phyloP scores from a whole-genome alignment of 1,139 yeast genomes.

The Wickerhamomyces sp. region DNA sequence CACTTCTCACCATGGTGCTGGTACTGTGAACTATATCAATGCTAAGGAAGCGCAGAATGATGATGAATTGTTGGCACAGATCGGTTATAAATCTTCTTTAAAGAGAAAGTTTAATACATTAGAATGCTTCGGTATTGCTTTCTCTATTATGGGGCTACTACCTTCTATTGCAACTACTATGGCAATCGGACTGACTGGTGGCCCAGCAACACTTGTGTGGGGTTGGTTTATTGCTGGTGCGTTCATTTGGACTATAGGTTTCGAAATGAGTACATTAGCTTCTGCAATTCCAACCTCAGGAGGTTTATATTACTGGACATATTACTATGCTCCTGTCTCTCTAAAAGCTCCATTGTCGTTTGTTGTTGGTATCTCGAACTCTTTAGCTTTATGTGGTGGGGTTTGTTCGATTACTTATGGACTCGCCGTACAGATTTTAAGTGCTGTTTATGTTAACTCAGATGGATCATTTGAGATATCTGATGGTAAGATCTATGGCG shows the following conservation, averaged over 20 bases:
- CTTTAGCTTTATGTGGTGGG: constrained; percentile 48
- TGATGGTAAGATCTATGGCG: constrained; percentile 41
- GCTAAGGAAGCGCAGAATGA: constrained; percentile 11
- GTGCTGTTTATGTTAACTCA: constrained; percentile 40
- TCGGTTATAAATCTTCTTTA: constrained; percentile 17
- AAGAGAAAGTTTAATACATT: constrained; percentile 13
- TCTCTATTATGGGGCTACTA: constrained; percentile 14
- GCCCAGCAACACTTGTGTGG: constrained; percentile 48
- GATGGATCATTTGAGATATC: constrained; percentile 42
- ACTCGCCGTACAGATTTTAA: constrained; percentile 42
- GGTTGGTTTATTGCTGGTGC: constrained; percentile 28
- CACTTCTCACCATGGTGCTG: constrained; percentile 24
- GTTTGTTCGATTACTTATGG: constrained; percentile 50
- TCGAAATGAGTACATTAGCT: constrained; percentile 54
- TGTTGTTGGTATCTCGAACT: constrained; percentile 50
- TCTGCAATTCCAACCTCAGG: constrained; percentile 69
- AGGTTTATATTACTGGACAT: constrained; percentile 58
- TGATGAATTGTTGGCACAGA: constrained; percentile 19
- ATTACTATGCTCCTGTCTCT: constrained; percentile 41
- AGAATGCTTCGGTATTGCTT: constrained; percentile 17
- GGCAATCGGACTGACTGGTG: constrained; percentile 39
- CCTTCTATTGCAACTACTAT: constrained; percentile 24
- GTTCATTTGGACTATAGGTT: constrained; percentile 33
- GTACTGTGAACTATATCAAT: constrained; percentile 26
- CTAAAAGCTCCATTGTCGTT: constrained; percentile 38